Percentiles rank a stretch among this genome's conserved stretches.
phyloP scores from a whole-genome alignment of 495 filamentous ascomycete genomes.

The Bathelium albidoporum region DNA sequence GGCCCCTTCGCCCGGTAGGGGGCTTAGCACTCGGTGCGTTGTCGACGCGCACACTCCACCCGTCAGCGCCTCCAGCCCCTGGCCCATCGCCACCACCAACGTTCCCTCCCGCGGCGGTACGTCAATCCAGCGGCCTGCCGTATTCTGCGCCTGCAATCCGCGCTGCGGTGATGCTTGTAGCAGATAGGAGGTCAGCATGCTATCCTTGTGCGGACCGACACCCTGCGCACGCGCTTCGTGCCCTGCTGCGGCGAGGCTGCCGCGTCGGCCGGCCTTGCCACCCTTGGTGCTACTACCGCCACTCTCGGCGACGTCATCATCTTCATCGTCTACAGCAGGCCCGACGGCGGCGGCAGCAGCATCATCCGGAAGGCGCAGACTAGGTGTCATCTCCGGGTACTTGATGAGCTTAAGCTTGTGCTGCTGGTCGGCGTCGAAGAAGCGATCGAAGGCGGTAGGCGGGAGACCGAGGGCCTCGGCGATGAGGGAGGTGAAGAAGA shows the following conservation, averaged over 20 bases:
- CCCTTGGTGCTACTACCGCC: too few relatives aligned
- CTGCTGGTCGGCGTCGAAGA: slow-evolving; percentile 73
- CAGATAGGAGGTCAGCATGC: slow-evolving; percentile 76
- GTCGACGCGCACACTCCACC: slow-evolving; percentile 78
- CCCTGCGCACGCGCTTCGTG: slow-evolving; percentile 42
- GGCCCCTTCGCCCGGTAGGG: slow-evolving; percentile 53
- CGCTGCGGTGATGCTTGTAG: slow-evolving; percentile 72
- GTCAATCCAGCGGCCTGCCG: slow-evolving; percentile 70
- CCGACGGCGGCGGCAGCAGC: slow-evolving; percentile 15
- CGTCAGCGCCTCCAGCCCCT: slow-evolving; percentile 84
- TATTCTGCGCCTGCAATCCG: slow-evolving; percentile 86
- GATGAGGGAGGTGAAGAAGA: slow-evolving; percentile 71
- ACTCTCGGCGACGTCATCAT: slow-evolving; percentile 75
- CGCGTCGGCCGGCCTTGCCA: slow-evolving; percentile 33
- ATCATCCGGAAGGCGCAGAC: slow-evolving; percentile 31
- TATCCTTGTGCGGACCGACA: slow-evolving; percentile 91
- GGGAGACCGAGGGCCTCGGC: slow-evolving; percentile 78
- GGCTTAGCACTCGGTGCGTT: slow-evolving; percentile 65
- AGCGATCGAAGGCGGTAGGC: slow-evolving; percentile 61
- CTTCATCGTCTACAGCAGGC: slow-evolving; percentile 42
- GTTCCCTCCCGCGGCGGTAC: slow-evolving; percentile 50
- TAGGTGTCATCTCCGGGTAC: slow-evolving; percentile 48
- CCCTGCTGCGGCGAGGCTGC: slow-evolving; percentile 24
- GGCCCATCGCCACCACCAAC: slow-evolving; percentile 82
- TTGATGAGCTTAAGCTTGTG: slow-evolving; percentile 92